Base-by-base conservation (phyloP, 73 alveolate species). In the Paramecium biaurelia region DNA sequence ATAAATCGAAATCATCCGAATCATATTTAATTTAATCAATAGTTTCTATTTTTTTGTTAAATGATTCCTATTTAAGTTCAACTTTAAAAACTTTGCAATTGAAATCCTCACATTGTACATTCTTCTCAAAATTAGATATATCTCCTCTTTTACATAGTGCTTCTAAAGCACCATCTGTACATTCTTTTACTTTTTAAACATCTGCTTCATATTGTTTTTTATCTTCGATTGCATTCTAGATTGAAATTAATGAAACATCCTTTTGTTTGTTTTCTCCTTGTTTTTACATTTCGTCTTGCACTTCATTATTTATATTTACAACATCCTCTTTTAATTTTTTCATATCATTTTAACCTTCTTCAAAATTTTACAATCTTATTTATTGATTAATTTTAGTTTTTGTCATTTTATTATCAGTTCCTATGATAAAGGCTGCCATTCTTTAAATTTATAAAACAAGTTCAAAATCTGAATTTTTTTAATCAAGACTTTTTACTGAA, bases 301-400 rank as follows among this genome's bases (percentile, higher is more conserved):
- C 5, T 3, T 53, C 68, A 3, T 53, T 53, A 53, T 53, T 53
- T 88, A 92, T 72, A 18, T 18, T 21, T 18, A 20, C 32, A 15
- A 15, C 30, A 1, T 24, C 84, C 4, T 6, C 24, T 63, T 63
- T 63, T 1, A 63, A 30, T 3, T 63, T 32, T 63, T 63, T 63
- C 84, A 63, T 63, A 7, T 63, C 84, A 12, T 26, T 26, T 30
- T 30, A 30, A 63, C 49, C 47, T 11, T 1, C 23, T 26, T 92
- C 86, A 94, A 94, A 35, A 94, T 72, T 59, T 94, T 94, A 49
- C 70, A 76, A 74, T 92, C 93, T 11, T 89, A 92, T 59, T 76
- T 86, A 21, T 89, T 85, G 34, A 84, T 85, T 95, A 89, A 94
- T 53, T 85, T 86, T 93, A 58, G 87, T 70, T 92, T 67, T 68